Percentiles rank a stretch among this genome's conserved stretches.
phyloP scores from a whole-genome alignment of 306 rosid species.

The Begonia fuchsioides region DNA sequence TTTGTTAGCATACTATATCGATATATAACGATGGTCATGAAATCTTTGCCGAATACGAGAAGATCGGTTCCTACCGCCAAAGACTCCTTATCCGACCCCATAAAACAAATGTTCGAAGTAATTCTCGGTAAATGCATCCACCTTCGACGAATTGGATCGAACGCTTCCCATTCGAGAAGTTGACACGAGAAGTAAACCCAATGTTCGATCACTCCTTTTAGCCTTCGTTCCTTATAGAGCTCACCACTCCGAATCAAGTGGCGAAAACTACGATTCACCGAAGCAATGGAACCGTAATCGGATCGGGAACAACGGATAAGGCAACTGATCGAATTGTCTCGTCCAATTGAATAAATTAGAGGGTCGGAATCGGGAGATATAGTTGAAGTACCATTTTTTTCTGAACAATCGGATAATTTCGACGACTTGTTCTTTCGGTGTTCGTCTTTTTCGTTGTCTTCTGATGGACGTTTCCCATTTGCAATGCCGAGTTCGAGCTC shows the following conservation, averaged over 20 bases:
- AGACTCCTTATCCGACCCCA: slow-evolving; percentile 87
- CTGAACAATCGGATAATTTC: slow-evolving; percentile 27
- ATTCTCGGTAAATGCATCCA: slow-evolving; percentile 93
- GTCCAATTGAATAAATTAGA: slow-evolving; percentile 36
- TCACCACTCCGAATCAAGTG: slow-evolving; percentile 53
- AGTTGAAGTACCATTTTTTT: slow-evolving; percentile 21
- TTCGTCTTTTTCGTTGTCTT: slow-evolving; percentile 25
- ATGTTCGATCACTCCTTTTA: slow-evolving; percentile 55
- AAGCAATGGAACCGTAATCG: slow-evolving; percentile 63
- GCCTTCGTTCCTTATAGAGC: slow-evolving; percentile 60
- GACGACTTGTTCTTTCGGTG: slow-evolving; percentile 28
- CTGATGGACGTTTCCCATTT: slow-evolving; percentile 42
- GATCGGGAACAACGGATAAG: slow-evolving; percentile 76
- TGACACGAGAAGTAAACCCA: slow-evolving; percentile 84
- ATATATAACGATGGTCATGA: slow-evolving; percentile 47
- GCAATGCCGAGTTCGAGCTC: slow-evolving; percentile 32
- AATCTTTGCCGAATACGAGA: slow-evolving; percentile 78
- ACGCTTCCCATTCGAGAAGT: slow-evolving; percentile 85
- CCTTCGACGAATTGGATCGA: slow-evolving; percentile 46
- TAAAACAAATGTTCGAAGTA: slow-evolving; percentile 76
- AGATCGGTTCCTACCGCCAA: slow-evolving; percentile 92
- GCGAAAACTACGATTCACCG: slow-evolving; percentile 46
- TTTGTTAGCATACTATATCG: slow-evolving; percentile 79
- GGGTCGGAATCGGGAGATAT: slow-evolving; percentile 47
- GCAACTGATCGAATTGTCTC: slow-evolving; percentile 65